Conservation (phyloP, 2,329 filamentous ascomycete species). For the Xylariaceae sp. region DNA sequence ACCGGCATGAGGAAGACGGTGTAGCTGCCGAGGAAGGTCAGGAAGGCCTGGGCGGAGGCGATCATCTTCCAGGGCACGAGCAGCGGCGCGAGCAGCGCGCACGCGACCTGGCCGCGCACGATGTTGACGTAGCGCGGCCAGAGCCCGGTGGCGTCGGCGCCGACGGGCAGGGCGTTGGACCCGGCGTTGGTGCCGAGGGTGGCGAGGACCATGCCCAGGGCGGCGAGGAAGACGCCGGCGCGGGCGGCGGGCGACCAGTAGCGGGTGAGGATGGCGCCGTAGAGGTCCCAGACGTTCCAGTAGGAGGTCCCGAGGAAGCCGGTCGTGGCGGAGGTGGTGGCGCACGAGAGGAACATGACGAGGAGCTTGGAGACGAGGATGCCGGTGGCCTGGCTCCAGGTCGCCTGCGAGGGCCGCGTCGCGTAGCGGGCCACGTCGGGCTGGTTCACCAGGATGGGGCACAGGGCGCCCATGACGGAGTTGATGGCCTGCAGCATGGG, state of each 20-base stretch:
- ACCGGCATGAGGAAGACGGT: background rate
- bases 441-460: no score
- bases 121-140: background rate
- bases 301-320: background rate
- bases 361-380: background rate
- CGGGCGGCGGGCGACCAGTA: background rate
- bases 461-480: no score
- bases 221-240: background rate
- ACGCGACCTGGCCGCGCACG: background rate
- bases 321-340: background rate
- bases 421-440: no score
- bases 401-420: background rate
- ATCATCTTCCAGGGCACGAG: background rate
- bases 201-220: background rate
- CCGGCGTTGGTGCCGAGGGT: background rate
- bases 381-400: background rate
- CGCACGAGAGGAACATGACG: background rate
- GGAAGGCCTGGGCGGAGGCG: background rate
- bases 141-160: background rate
- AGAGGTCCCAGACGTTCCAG: background rate
- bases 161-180: background rate
- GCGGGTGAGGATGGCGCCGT: background rate
- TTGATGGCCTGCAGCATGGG: background rate
- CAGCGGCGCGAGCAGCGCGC: background rate
- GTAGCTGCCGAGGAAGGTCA: background rate